Evolutionary conservation across 2,329 filamentous ascomycete genomes (phyloP).

Genomic region (Dactylellina drechsleri): DNA sequence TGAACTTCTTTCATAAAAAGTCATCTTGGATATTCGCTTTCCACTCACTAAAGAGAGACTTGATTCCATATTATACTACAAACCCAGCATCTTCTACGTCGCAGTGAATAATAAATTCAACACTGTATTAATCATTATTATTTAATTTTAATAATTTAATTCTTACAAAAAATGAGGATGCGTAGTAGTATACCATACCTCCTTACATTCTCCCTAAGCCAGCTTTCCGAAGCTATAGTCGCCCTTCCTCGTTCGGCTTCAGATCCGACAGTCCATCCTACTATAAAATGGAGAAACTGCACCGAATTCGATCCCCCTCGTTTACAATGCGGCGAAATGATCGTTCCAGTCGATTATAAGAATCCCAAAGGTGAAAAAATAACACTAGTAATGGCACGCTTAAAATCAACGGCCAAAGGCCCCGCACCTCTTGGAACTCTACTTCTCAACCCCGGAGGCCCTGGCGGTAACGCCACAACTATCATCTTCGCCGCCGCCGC

Average conservation of each 20-base stretch:
- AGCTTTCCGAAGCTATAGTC: not conserved
- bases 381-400: not conserved
- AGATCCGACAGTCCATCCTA: not conserved
- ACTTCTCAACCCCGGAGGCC: slow-evolving; percentile 64
- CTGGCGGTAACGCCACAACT: slow-evolving; percentile 60
- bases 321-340: not conserved
- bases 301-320: not conserved
- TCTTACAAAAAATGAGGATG: not conserved
- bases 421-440: slow-evolving; percentile 59
- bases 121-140: too few relatives aligned
- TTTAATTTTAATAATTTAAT: too few relatives aligned
- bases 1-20: too few relatives aligned
- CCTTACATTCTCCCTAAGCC: not conserved
- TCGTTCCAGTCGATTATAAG: not conserved
- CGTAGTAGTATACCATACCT: not conserved
- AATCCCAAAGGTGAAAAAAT: slow-evolving; percentile 2
- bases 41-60: too few relatives aligned
- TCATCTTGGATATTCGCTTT: too few relatives aligned
- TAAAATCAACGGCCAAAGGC: not conserved
- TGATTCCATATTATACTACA: too few relatives aligned
- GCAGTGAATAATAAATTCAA: too few relatives aligned
- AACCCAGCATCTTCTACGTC: too few relatives aligned
- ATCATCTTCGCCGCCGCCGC: slow-evolving; percentile 55
- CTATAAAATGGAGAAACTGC: slow-evolving; percentile 1
- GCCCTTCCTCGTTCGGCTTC: not conserved